Percentiles rank a stretch among this genome's conserved stretches.
These are phyloP conservation scores for Bocquillonia castaneifolia DNA, from an alignment of 441 rosid species.

Conservation along the genomic window DNA sequence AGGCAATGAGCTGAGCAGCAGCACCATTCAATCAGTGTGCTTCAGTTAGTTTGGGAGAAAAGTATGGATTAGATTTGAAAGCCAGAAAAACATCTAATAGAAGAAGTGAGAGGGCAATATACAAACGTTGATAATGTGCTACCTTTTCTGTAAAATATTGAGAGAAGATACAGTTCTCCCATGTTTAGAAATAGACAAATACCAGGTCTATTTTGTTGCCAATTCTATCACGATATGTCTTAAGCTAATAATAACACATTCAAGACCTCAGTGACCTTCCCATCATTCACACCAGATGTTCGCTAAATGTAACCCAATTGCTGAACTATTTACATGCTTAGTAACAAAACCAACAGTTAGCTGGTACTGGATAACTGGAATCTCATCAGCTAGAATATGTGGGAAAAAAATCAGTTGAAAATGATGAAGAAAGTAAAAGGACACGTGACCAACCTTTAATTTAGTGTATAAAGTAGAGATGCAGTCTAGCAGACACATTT, in stretches of 20 bases:
- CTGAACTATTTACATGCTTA: not conserved
- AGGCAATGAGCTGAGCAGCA: not conserved
- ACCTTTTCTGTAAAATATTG: not conserved
- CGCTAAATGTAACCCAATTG: not conserved
- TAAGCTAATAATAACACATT: conserved; percentile 5
- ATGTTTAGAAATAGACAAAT: no score
- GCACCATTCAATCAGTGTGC: no score
- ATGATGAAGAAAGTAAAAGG: not conserved
- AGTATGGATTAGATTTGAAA: not conserved
- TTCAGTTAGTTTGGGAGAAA: not conserved
- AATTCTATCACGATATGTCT: not conserved
- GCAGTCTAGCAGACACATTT: not conserved
- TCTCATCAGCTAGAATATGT: not conserved
- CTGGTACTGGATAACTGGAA: not conserved
- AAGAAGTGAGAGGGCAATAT: not conserved
- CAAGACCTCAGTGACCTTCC: not conserved
- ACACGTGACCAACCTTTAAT: not conserved
- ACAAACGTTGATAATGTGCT: no score
- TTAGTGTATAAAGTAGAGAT: not conserved
- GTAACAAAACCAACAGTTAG: not conserved
- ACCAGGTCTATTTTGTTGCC: not conserved
- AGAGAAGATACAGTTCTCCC: no score
- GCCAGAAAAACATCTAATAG: not conserved
- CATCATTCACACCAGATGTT: not conserved
- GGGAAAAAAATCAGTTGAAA: not conserved